Evolutionary conservation across 345 rosid species (phyloP).

Genomic region (Mallotus nudiflorus): DNA sequence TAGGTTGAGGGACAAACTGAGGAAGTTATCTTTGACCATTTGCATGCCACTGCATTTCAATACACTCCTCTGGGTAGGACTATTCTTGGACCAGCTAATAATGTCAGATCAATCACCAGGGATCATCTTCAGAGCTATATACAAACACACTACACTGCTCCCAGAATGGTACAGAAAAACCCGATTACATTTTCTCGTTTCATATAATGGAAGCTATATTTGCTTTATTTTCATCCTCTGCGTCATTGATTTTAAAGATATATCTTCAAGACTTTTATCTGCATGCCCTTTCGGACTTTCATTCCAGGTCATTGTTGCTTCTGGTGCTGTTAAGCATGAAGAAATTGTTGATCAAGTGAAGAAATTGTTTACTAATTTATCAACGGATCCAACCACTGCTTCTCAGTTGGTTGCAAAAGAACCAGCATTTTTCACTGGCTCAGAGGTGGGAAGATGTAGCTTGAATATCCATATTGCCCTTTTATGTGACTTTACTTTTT

Average conservation of each 20-base stretch:
- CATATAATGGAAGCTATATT: background rate
- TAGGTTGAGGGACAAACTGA: constrained; percentile 93
- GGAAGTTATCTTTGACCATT: constrained; percentile 94
- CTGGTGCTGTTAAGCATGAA: constrained; percentile 99
- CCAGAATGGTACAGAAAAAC: constrained; percentile 72
- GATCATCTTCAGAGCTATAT: constrained; percentile 79
- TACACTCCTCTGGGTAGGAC: constrained; percentile 90
- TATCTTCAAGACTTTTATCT: background rate
- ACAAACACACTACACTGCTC: constrained; percentile 92
- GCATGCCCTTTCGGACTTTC: constrained; percentile 11
- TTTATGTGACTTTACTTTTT: background rate
- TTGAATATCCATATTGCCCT: constrained; percentile 2
- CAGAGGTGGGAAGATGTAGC: constrained; percentile 63
- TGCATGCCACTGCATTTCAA: constrained; percentile 97
- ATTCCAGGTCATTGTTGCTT: constrained; percentile 81
- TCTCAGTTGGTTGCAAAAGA: constrained; percentile 80
- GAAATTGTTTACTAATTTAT: constrained; percentile 75
- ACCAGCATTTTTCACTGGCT: constrained; percentile 90
- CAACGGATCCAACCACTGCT: constrained; percentile 81
- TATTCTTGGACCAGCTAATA: constrained; percentile 89
- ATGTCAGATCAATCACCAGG: constrained; percentile 73
- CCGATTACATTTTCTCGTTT: background rate
- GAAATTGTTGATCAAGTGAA: constrained; percentile 89
- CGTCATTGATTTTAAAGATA: background rate
- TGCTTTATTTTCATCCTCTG: background rate